Evolutionary conservation across 2,329 filamentous ascomycete species (phyloP), one percentile per base, ranked within the genome.

Genomic region (Cladobotryum protrusum): DNA sequence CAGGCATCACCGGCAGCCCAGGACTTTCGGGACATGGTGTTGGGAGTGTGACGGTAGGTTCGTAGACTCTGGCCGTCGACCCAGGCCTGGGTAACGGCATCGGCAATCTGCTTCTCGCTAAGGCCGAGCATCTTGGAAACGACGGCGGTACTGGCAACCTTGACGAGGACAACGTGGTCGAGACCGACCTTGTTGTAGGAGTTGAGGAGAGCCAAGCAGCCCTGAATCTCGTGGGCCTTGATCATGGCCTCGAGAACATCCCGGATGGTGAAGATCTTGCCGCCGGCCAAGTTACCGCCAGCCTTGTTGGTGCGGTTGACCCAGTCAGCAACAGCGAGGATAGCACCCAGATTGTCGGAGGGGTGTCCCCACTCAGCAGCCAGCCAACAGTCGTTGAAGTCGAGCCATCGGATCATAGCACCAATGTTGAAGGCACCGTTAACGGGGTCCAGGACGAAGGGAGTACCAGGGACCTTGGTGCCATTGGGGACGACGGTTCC

Each of bases 311-410:
- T 96, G 62, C 93, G 87, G 61, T 91, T 95, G 65, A 96, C 83
- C 93, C 93, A 99, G 77, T 99, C 93, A 53, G 93, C 89, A 47
- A 96, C 91, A 43, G 92, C 89, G 55, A 99, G 82, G 67, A 99
- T 99, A 63, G 92, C 93, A 56, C 93, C 93, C 60, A 99, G 72
- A 78, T 99, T 99, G 77, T 99, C 93, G 4, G 91, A 96, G 55
- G 93, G 93, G 72, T 99, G 93, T 52, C 93, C 93, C 93, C 93
- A 99, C 76, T 99, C 93, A 50, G 93, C 93, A 41, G 92, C 93
- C 57, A 97, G 79, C 93, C 92, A 99, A 82, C 93, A 97, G 81
- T 99, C 93, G 71, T 99, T 99, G 82, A 97, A 99, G 76, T 99
- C 93, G 63, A 99, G 82, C 93, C 93, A 99, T 67, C 93, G 82